These are phyloP conservation scores for Ceratocystis lukuohia DNA, from an alignment of 2,329 filamentous ascomycete species.

Conservation along the genomic window DNA sequence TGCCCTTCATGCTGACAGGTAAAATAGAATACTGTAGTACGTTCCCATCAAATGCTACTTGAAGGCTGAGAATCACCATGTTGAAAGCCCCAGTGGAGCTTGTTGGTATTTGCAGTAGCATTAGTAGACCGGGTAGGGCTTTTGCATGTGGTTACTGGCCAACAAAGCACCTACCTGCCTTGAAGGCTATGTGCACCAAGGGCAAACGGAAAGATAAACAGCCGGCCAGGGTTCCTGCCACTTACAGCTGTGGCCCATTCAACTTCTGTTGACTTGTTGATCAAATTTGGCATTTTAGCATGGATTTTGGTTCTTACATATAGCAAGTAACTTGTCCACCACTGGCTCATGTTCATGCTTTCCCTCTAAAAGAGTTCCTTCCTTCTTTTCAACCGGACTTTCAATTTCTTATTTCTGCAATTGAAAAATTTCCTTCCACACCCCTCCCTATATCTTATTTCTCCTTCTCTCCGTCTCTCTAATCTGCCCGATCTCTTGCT, in stretches of 20 bases:
- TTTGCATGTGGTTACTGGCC: neutral
- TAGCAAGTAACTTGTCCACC: constrained; percentile 5
- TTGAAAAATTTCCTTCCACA: neutral
- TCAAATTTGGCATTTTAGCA: constrained; percentile 7
- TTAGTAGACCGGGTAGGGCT: neutral
- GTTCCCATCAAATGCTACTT: neutral
- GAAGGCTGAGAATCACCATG: neutral
- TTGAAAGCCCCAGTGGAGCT: neutral
- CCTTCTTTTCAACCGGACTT: neutral
- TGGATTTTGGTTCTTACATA: constrained; percentile 13
- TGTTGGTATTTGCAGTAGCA: neutral
- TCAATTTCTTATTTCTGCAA: constrained; percentile 16
- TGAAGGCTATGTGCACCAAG: too few relatives aligned
- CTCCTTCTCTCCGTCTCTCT: constrained; percentile 20
- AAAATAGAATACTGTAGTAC: neutral
- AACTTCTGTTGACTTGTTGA: constrained; percentile 8
- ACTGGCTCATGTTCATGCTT: neutral
- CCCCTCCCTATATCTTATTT: neutral
- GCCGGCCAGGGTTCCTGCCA: neutral
- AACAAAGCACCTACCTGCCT: neutral
- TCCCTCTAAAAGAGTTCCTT: constrained; percentile 2
- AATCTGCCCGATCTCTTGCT: constrained; percentile 17
- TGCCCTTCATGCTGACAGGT: neutral
- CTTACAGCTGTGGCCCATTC: neutral
- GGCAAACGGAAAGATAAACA: neutral